phyloP scores from a whole-genome alignment of 768 basidiomycete species.

The Amanita muscaria region DNA sequence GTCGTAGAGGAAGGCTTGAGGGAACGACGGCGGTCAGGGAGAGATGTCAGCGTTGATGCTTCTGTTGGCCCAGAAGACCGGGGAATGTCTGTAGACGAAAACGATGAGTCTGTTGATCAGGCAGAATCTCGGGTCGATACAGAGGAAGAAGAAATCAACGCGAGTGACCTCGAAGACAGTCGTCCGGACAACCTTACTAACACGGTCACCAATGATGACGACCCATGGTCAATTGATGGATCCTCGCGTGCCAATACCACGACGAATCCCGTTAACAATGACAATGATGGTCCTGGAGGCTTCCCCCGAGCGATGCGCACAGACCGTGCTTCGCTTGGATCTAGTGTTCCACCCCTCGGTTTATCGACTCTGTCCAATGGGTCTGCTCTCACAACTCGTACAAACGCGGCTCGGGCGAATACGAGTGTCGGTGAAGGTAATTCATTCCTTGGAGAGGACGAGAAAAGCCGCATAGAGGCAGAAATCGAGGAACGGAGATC shows the following conservation, averaged over 20 bases:
- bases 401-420: slow-evolving; percentile 4
- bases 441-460: slow-evolving; percentile 44
- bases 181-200: slow-evolving; percentile 20
- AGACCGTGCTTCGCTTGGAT: slow-evolving; percentile 45
- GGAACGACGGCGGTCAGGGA: slow-evolving; percentile 49
- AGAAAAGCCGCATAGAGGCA: slow-evolving; percentile 51
- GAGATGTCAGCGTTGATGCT: slow-evolving; percentile 2
- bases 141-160: slow-evolving; percentile 13
- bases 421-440: neutral
- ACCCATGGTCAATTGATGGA: slow-evolving; percentile 23
- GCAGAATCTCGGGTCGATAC: slow-evolving; percentile 11
- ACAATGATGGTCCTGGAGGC: slow-evolving; percentile 1
- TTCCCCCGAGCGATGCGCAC: slow-evolving; percentile 32
- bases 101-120: slow-evolving; percentile 15
- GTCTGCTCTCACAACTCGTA: neutral
- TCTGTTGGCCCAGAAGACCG: slow-evolving; percentile 17
- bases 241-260: slow-evolving; percentile 20
- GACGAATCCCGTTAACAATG: slow-evolving; percentile 5
- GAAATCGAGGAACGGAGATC: slow-evolving; percentile 64
- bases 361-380: slow-evolving; percentile 1
- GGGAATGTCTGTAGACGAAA: slow-evolving; percentile 27
- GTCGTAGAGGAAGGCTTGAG: slow-evolving; percentile 84
- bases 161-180: slow-evolving; percentile 19
- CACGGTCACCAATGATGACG: slow-evolving; percentile 25
- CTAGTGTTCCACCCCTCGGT: slow-evolving; percentile 13